Percentiles rank a stretch among this genome's conserved stretches.
Conservation (phyloP, 2,329 filamentous ascomycete genomes). For the Anisogramma anomala region DNA sequence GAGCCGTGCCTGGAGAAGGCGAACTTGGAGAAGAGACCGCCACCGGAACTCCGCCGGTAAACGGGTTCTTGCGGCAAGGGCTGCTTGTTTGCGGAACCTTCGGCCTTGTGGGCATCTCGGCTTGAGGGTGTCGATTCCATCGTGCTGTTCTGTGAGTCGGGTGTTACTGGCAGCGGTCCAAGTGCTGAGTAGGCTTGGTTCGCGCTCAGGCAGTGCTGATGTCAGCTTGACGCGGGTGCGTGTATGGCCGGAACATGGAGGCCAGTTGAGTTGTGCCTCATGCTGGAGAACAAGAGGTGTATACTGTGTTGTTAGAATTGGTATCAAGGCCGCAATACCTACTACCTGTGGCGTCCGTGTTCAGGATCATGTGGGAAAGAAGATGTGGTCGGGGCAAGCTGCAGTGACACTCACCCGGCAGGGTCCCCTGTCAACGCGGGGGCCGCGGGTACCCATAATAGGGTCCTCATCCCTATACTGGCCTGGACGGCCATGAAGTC, state of each 20-base stretch:
- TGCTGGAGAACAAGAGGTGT: too few relatives aligned
- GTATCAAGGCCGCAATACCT: slow-evolving; percentile 1
- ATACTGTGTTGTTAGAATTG: too few relatives aligned
- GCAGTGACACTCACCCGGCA: too few relatives aligned
- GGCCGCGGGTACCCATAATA: too few relatives aligned
- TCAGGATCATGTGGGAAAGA: background rate
- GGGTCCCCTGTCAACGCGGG: too few relatives aligned
- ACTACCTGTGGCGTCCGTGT: slow-evolving; percentile 6
- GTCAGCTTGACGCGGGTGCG: slow-evolving; percentile 1
- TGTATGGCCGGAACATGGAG: background rate
- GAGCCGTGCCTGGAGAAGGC: slow-evolving; percentile 48
- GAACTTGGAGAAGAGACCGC: slow-evolving; percentile 55
- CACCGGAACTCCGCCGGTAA: slow-evolving; percentile 35
- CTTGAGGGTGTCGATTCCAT: slow-evolving; percentile 10
- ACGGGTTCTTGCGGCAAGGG: slow-evolving; percentile 1
- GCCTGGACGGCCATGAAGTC: too few relatives aligned
- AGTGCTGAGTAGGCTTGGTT: background rate
- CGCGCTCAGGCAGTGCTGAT: background rate
- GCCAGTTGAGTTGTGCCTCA: slow-evolving; percentile 2
- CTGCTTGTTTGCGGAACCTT: background rate
- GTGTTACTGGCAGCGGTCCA: too few relatives aligned
- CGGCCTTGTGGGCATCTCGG: slow-evolving; percentile 7
- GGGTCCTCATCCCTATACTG: too few relatives aligned
- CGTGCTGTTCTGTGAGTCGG: background rate
- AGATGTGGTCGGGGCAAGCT: too few relatives aligned